Percentiles rank a stretch among this genome's conserved stretches.
phyloP scores from a whole-genome alignment of 345 rosid genomes.

The Lepidium africanum region DNA sequence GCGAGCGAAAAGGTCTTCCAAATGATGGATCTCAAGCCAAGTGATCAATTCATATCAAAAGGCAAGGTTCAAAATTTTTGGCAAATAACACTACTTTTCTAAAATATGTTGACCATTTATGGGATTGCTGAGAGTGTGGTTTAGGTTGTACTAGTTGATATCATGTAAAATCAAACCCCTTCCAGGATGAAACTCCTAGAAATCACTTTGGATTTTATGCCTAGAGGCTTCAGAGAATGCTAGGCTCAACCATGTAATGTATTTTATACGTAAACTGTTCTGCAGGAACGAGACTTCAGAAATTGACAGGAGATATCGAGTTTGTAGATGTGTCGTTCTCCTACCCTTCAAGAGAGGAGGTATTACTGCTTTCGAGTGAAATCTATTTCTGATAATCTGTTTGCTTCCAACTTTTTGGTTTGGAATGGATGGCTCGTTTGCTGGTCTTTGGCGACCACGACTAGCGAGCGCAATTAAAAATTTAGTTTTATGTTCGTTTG shows the following conservation, averaged over 20 bases:
- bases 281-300: constrained; percentile 53
- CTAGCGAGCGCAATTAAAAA: too few species aligned
- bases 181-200: neutral
- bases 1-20: constrained; percentile 99
- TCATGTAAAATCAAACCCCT: neutral
- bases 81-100: neutral
- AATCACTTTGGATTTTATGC: neutral
- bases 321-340: constrained; percentile 57
- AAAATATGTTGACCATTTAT: neutral
- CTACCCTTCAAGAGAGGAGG: constrained; percentile 63
- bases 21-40: constrained; percentile 86
- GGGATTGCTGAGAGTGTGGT: constrained; percentile 3
- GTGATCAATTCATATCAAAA: constrained; percentile 68
- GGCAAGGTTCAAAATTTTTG: constrained; percentile 40
- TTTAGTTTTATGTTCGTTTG: too few species aligned
- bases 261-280: constrained; percentile 3
- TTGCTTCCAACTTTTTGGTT: neutral
- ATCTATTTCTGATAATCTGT: neutral
- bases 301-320: constrained; percentile 53
- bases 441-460: too few species aligned
- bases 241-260: constrained; percentile 3
- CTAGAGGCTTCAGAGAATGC: constrained; percentile 2
- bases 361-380: constrained; percentile 26
- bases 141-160: neutral
- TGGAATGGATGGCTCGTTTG: too few species aligned